A percentile compares a stretch with the other conserved stretches of the same genome.
Evolutionary conservation across 2,329 filamentous ascomycete genomes (phyloP).

Genomic region (Phaeosphaeriaceae sp.): DNA sequence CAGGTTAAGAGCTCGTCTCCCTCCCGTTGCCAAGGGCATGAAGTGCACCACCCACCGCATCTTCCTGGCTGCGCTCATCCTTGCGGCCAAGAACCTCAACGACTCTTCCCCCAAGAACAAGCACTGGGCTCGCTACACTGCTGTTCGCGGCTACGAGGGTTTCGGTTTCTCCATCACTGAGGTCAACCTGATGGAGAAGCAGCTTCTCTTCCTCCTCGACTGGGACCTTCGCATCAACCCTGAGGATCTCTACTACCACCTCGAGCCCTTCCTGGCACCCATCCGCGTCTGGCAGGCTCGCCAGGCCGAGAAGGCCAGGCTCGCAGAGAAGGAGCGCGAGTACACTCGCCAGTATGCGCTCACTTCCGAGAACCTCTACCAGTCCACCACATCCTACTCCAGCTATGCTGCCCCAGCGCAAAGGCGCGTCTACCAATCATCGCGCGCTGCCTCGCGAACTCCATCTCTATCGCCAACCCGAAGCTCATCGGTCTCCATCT

Average conservation of each 20-base stretch:
- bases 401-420: conserved; percentile 40
- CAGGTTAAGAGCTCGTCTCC: conserved; percentile 82
- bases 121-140: conserved; percentile 96
- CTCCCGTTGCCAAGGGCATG: conserved; percentile 94
- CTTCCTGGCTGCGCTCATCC: conserved; percentile 86
- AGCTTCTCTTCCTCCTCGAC: conserved; percentile 90
- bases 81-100: conserved; percentile 95
- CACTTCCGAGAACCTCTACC: conserved; percentile 49
- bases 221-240: conserved; percentile 90
- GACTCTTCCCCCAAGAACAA: conserved; percentile 99
- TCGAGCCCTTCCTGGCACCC: conserved; percentile 87
- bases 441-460: conserved; percentile 53
- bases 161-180: conserved; percentile 95
- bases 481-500: conserved; percentile 45
- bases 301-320: conserved; percentile 61
- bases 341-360: conserved; percentile 47
- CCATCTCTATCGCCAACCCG: conserved; percentile 58
- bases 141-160: conserved; percentile 72
- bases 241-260: conserved; percentile 83
- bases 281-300: conserved; percentile 70
- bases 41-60: conserved; percentile 97
- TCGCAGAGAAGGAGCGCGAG: conserved; percentile 53
- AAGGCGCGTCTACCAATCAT: conserved; percentile 35
- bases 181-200: conserved; percentile 99
- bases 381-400: conserved; percentile 41